Conservation (phyloP, 352 stramenopile genomes). For the Globisporangium spiculum region DNA sequence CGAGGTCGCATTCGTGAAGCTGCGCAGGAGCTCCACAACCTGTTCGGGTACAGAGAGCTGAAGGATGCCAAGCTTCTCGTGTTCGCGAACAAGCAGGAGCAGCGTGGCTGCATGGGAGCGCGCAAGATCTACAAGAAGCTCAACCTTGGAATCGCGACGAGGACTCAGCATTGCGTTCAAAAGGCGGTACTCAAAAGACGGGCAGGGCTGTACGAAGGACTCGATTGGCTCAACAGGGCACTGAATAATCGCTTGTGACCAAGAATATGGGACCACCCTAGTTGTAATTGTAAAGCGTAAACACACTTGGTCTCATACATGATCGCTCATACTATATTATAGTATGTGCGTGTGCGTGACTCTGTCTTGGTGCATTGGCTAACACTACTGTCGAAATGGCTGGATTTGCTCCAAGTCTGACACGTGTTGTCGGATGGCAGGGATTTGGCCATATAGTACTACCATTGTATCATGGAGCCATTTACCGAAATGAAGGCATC, state of each 20-base stretch:
- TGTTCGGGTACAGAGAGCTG: slow-evolving; percentile 49
- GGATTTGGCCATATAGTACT: too few species aligned
- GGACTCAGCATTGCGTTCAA: slow-evolving; percentile 34
- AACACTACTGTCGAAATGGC: too few species aligned
- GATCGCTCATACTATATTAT: too few species aligned
- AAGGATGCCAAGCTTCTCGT: slow-evolving; percentile 42
- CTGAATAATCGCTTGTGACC: background rate
- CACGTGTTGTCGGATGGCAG: too few species aligned
- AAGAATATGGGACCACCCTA: too few species aligned
- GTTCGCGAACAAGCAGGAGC: slow-evolving; percentile 57
- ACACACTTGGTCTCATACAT: too few species aligned
- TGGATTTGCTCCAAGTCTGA: too few species aligned
- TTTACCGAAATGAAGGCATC: too few species aligned
- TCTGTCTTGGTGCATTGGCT: too few species aligned
- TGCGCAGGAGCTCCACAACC: slow-evolving; percentile 32
- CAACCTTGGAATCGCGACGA: slow-evolving; percentile 33
- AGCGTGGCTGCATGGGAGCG: slow-evolving; percentile 25
- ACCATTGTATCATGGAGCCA: too few species aligned
- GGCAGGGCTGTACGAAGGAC: slow-evolving; percentile 41
- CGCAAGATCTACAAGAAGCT: slow-evolving; percentile 32
- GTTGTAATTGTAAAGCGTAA: too few species aligned
- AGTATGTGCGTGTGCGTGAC: too few species aligned
- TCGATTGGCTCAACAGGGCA: slow-evolving; percentile 46
- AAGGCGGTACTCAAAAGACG: slow-evolving; percentile 25
- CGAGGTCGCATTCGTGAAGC: slow-evolving; percentile 48